Evolutionary conservation across 805 yeast species (phyloP), one percentile per base, ranked within the genome.

Genomic region (Yarrowia keelungensis): DNA sequence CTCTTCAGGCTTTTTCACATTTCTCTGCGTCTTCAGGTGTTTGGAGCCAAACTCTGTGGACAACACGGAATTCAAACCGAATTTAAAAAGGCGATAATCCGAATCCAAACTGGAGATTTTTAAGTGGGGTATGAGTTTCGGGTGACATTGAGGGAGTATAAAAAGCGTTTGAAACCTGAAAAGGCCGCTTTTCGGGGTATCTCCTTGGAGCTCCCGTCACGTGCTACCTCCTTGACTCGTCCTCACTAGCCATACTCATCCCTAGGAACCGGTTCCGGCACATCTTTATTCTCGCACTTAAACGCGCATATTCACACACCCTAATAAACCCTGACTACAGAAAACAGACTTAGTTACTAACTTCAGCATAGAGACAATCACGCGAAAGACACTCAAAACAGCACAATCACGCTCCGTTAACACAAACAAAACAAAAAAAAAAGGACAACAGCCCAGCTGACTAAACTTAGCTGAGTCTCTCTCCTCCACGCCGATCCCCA

Each of bases 271-370:
- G 16, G 15, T 49, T 14, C 14, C 51, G 11, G 39, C 16, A n/a
- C 42, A 4, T 16, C 42, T 38, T 12, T 12, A 53, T 38, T 53
- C 35, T 19, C 59, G 45, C 45, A 38, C 16, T 53, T 53, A 53
- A 53, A 38, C 59, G 45, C 59, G 59, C 59, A 53, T 53, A 16
- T 38, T 35, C 14, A 10, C 53, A 49, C 53, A 49, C 53, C 11
- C 53, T 49, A 49, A 49, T 49, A 49, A 47, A 26, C 53, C 53
- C 53, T 49, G 53, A 26, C 49, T 45, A 19, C 32, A 45, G 15
- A 14, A 26, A 11, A 47, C 51, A 26, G 51, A 47, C 51, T 47
- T 47, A 15, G 53, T 32, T 32, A 32, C 51, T 47, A 47, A 46
- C 50, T 47, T 47, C 38, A 47, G 36, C 35, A 49, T 15, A 26